Conservation (phyloP, 2,329 filamentous ascomycete species). For the Emmonsia crescens region DNA sequence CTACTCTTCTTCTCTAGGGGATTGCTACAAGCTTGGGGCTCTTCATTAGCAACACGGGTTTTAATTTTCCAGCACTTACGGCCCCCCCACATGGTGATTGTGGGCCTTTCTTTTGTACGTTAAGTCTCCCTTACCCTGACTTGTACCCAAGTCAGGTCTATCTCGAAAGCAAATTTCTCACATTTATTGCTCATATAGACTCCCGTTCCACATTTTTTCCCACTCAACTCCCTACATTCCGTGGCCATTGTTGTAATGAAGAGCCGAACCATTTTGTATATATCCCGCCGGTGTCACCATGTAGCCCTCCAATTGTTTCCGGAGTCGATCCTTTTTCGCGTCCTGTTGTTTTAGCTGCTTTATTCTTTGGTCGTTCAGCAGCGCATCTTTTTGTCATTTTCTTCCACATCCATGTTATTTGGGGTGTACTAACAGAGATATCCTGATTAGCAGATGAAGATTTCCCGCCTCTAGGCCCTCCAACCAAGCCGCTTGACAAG, state of each 20-base stretch:
- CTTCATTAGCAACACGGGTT: constrained; percentile 23
- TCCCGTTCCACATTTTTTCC: constrained; percentile 15
- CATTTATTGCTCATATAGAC: constrained; percentile 35
- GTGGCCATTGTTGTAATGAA: constrained; percentile 18
- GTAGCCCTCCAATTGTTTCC: constrained; percentile 13
- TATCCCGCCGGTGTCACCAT: constrained; percentile 6
- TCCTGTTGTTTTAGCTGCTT: constrained; percentile 13
- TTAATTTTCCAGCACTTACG: constrained; percentile 26
- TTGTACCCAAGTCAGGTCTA: constrained; percentile 32
- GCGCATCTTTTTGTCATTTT: neutral
- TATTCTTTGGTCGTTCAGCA: constrained; percentile 11
- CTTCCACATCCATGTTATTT: constrained; percentile 3
- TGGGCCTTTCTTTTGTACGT: constrained; percentile 37
- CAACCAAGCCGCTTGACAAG: constrained; percentile 26
- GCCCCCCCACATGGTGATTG: constrained; percentile 23
- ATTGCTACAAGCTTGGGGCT: constrained; percentile 21
- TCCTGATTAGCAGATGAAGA: constrained; percentile 31
- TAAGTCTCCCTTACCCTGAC: constrained; percentile 38
- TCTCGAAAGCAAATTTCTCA: constrained; percentile 37
- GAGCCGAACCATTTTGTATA: constrained; percentile 10
- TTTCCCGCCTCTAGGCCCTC: constrained; percentile 35
- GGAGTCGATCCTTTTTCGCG: constrained; percentile 10
- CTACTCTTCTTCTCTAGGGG: constrained; percentile 26
- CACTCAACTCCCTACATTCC: constrained; percentile 8
- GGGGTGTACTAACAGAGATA: constrained; percentile 19